Conservation (phyloP, 1,284 basidiomycete species). For the Papiliotrema laurentii region DNA sequence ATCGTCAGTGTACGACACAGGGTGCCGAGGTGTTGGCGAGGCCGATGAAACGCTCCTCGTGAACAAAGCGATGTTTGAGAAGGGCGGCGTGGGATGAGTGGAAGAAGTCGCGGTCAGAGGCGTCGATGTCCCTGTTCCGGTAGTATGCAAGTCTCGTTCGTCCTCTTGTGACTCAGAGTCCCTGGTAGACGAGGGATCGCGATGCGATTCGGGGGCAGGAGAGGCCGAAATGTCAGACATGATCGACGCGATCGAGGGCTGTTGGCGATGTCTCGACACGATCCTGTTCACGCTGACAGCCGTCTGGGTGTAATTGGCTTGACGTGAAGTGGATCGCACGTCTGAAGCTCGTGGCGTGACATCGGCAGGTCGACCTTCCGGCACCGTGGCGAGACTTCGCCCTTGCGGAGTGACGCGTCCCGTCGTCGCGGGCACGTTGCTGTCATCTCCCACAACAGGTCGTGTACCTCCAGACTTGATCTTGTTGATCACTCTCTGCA, state of each 20-base stretch:
- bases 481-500: conserved; percentile 73
- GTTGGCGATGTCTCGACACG: conserved; percentile 39
- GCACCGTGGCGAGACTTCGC: conserved; percentile 6
- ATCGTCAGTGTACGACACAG: conserved; percentile 66
- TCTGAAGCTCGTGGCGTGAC: conserved; percentile 17
- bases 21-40: conserved; percentile 25
- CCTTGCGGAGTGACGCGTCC: conserved; percentile 19
- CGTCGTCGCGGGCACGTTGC: background rate
- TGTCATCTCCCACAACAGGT: background rate
- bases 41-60: conserved; percentile 26
- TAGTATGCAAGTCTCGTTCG: background rate
- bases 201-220: conserved; percentile 10
- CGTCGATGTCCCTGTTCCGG: conserved; percentile 28
- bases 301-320: conserved; percentile 17
- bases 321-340: conserved; percentile 1
- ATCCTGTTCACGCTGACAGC: conserved; percentile 30
- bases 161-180: conserved; percentile 7
- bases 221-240: conserved; percentile 32
- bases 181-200: conserved; percentile 3
- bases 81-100: conserved; percentile 33
- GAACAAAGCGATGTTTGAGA: conserved; percentile 21
- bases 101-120: conserved; percentile 37
- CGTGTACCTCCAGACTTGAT: conserved; percentile 20
- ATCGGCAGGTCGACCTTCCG: conserved; percentile 15
- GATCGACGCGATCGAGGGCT: conserved; percentile 46